These are phyloP conservation scores for Botrytis fabae DNA, from an alignment of 2,329 filamentous ascomycete genomes.

Conservation along the genomic window DNA sequence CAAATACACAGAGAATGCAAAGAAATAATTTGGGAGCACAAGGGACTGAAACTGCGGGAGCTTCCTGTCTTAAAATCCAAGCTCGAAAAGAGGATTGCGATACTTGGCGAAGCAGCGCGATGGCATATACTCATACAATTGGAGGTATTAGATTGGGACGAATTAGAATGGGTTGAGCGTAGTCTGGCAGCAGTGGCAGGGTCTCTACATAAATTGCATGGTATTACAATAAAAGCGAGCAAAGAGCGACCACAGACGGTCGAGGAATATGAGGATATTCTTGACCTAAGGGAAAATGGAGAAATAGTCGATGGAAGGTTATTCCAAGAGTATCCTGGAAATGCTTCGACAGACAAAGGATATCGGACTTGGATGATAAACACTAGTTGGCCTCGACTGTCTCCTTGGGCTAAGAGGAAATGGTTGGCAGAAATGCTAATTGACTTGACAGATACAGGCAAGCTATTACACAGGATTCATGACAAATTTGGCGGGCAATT, in stretches of 20 bases:
- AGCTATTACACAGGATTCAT: constrained; percentile 32
- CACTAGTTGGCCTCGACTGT: constrained; percentile 38
- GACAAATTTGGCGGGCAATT: constrained; percentile 33
- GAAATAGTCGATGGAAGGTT: constrained; percentile 36
- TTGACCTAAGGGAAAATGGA: constrained; percentile 33
- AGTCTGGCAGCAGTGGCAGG: constrained; percentile 6
- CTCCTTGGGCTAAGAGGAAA: constrained; percentile 38
- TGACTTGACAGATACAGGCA: constrained; percentile 33
- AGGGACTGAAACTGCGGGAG: constrained; percentile 31
- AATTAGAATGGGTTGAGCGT: constrained; percentile 35
- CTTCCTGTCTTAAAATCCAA: constrained; percentile 29
- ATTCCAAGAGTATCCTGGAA: constrained; percentile 26
- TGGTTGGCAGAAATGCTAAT: constrained; percentile 39
- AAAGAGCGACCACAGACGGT: constrained; percentile 34
- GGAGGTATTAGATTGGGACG: constrained; percentile 38
- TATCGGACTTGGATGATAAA: constrained; percentile 25
- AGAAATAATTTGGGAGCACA: constrained; percentile 37
- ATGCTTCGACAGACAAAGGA: not conserved
- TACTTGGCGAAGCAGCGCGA: not conserved
- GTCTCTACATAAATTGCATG: not conserved
- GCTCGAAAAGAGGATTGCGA: constrained; percentile 20
- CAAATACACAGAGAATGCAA: constrained; percentile 39
- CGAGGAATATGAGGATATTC: constrained; percentile 35
- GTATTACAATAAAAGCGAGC: constrained; percentile 33
- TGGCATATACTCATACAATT: constrained; percentile 34